phyloP scores from a whole-genome alignment of 2,329 filamentous ascomycete genomes.

The Phialophora chinensis region DNA sequence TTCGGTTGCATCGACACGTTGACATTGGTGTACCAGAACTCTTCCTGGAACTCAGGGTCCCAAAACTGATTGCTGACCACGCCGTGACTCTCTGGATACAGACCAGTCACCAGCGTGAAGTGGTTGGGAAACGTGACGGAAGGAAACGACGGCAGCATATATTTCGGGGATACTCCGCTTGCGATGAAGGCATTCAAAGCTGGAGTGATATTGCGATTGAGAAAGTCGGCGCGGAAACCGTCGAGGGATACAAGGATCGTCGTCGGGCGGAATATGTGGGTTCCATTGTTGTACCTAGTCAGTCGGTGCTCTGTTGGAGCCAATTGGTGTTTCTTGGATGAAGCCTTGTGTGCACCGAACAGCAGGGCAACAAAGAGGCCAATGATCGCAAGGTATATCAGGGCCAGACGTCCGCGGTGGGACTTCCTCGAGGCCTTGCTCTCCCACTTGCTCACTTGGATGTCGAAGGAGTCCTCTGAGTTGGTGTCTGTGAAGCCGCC shows the following conservation, averaged over 20 bases:
- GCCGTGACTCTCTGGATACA: slow-evolving; percentile 92
- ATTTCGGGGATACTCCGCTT: slow-evolving; percentile 84
- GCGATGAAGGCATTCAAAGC: slow-evolving; percentile 77
- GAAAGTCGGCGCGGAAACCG: slow-evolving; percentile 93
- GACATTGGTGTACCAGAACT: slow-evolving; percentile 73
- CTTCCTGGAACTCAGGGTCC: slow-evolving; percentile 75
- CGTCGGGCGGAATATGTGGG: slow-evolving; percentile 84
- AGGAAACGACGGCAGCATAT: slow-evolving; percentile 93
- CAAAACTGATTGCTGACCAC: slow-evolving; percentile 94
- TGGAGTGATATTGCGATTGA: slow-evolving; percentile 82
- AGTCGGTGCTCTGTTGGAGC: slow-evolving; percentile 34
- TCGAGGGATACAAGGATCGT: slow-evolving; percentile 94
- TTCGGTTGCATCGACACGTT: slow-evolving; percentile 76
- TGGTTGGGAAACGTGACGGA: slow-evolving; percentile 97
- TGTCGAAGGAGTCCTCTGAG: slow-evolving; percentile 63
- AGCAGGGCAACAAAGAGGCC: slow-evolving; percentile 62
- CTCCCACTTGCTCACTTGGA: slow-evolving; percentile 53
- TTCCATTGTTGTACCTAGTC: slow-evolving; percentile 72
- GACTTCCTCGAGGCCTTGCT: slow-evolving; percentile 40
- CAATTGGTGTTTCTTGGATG: slow-evolving; percentile 47
- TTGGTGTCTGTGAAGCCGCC: slow-evolving; percentile 71
- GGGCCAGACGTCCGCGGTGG: slow-evolving; percentile 36
- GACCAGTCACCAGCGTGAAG: slow-evolving; percentile 87
- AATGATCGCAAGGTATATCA: slow-evolving; percentile 49
- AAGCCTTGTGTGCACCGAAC: slow-evolving; percentile 62